Conservation (phyloP, 805 yeast genomes). For the Metschnikowia aberdeeniae region DNA sequence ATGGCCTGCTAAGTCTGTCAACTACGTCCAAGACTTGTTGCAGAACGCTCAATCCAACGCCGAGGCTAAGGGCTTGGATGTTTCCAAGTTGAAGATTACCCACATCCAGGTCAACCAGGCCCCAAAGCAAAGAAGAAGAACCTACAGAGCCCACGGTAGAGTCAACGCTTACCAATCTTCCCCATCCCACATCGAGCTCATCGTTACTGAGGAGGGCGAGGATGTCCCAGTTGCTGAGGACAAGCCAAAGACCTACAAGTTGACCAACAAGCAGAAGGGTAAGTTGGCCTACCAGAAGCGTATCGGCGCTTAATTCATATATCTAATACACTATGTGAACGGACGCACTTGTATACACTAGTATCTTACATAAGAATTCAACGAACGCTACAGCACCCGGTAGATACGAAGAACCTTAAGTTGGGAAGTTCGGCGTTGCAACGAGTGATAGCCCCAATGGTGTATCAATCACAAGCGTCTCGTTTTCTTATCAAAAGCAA, state of each 20-base stretch:
- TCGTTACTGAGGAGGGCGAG: constrained; percentile 93
- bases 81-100: constrained; percentile 86
- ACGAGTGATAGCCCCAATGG: no score
- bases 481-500: no score
- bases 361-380: no score
- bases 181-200: constrained; percentile 98
- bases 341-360: background rate
- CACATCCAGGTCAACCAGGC: constrained; percentile 99
- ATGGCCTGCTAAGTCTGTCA: constrained; percentile 99
- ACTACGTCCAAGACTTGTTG: constrained; percentile 89
- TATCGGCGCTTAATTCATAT: constrained; percentile 46
- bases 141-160: constrained; percentile 99
- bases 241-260: constrained; percentile 49
- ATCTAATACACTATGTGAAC: constrained; percentile 6
- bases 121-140: constrained; percentile 99
- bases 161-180: constrained; percentile 98
- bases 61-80: constrained; percentile 94
- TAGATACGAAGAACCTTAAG: no score
- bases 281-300: constrained; percentile 87
- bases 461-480: no score
- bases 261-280: constrained; percentile 88
- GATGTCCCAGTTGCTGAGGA: constrained; percentile 88
- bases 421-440: no score
- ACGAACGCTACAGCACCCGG: no score
- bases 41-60: constrained; percentile 99